Evolutionary conservation across 2,329 filamentous ascomycete genomes (phyloP).

Genomic region (Fusarium euwallaceae): DNA sequence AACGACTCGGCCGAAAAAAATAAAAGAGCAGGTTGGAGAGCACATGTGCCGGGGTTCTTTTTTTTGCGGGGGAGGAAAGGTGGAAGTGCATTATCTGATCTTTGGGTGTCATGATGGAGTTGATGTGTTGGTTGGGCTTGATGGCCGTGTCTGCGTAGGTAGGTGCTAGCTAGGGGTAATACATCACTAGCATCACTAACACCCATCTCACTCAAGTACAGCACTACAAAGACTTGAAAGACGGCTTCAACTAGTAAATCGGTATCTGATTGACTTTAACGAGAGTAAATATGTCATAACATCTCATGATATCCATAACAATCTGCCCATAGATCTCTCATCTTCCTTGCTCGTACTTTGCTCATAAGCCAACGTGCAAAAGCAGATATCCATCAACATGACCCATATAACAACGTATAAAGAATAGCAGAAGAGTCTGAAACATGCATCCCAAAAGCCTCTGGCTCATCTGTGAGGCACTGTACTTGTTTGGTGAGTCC

Average conservation of each 20-base stretch:
- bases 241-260: not conserved
- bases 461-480: constrained; percentile 11
- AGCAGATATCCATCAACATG: not conserved
- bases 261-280: not conserved
- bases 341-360: not conserved
- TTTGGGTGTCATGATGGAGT: not conserved
- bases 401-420: constrained; percentile 2
- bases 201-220: not conserved
- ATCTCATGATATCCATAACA: not conserved
- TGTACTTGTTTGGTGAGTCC: constrained; percentile 35
- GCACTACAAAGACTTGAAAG: not conserved
- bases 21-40: not conserved
- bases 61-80: not conserved
- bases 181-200: not conserved
- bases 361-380: not conserved
- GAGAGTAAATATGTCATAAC: not conserved
- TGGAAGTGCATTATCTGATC: not conserved
- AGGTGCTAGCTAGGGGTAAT: not conserved
- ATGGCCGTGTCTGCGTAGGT: not conserved
- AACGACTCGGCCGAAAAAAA: constrained; percentile 4
- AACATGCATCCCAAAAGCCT: constrained; percentile 17
- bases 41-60: not conserved
- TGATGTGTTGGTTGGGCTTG: not conserved
- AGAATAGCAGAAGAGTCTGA: constrained; percentile 1
- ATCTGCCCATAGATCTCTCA: not conserved